Base-by-base conservation (phyloP, 768 basidiomycete species). In the Megacollybia marginata region DNA sequence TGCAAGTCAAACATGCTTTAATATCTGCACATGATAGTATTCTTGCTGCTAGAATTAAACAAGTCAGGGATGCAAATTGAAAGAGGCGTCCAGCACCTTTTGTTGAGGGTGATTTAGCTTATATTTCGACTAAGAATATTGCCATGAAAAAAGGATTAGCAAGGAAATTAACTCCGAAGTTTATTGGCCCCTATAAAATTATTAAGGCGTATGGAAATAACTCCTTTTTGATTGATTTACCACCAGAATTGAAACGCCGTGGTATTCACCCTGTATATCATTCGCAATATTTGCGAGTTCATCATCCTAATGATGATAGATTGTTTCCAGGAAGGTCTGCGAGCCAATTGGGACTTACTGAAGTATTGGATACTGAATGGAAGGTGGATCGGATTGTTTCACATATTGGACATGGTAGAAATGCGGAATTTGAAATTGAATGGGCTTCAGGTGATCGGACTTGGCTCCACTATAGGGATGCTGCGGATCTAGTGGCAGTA, bases 91-190 rank as follows among this genome's bases (percentile, higher is more conserved):
- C 36, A 1, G 16, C 40, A 23, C 48, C 48, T 4, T 49, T 55
- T 32, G 50, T 61, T 0, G 55, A 58, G 0, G 61, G 65, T 42
- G 16, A 51, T 65, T 62, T 51, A 1, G 48, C 32, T 1, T 49
- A 49, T 23, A 46, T 68, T 2, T 62, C 63, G 0, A 65, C 64
- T 0, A 51, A 62, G 28, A 68, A n/a, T n/a, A n/a, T n/a, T n/a
- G n/a, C n/a, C n/a, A n/a, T n/a, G 61, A 2, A 46, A 55, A 13
- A 48, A 64, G 49, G 52, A 11, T 54, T 52, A 0, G 60, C 62
- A 0, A 60, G 62, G 0, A 69, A 69, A 40, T 65, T 66, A 44
- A 61, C 69, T 51, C 61, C 60, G 0, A 47, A 53, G 0, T 64
- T 34, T 11, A 53, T 67, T 44, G 45, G 59, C 0, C 58, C 52